Evolutionary conservation across 2,329 filamentous ascomycete genomes (phyloP), one percentile per base, ranked within the genome.

Genomic region (Fusarium chuoi): DNA sequence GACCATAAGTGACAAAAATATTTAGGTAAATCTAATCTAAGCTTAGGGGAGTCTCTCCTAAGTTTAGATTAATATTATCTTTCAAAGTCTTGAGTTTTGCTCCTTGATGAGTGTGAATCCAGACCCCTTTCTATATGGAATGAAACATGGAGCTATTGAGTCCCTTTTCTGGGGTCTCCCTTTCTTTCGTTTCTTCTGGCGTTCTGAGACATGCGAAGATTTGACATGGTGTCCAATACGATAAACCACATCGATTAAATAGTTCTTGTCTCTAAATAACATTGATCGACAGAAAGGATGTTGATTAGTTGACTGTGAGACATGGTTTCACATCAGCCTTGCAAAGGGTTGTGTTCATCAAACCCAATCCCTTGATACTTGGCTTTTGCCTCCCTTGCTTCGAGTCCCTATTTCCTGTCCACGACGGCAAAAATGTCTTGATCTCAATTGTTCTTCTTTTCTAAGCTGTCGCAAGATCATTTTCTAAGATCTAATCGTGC

Each of bases 251-350:
- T 18, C 35, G 10, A 55, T 28, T 30, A 18, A 30, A 41, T 55
- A 55, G 2, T n/a, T 41, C 6, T n/a, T 28, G 24, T 41, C 24
- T 55, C 26, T 55, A 55, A 14, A 55, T 55, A 18, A 35, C 24
- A n/a, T 41, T 41, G 24, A 55, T 55, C 20, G 26, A 28, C 26
- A 55, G 51, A 1, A 41, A 22, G 36, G 35, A 18, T 28, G 24
- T 39, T 55, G 35, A 55, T 55, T 55, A 28, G 35, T 41, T 30
- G 20, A 28, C 11, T 42, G 17, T 63, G 44, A 63, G 58, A 63
- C 62, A 63, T 36, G n/a, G 62, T 62, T 33, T 62, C 44, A 62
- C 30, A 13, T 63, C 36, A 62, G 42, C 61, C 62, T 62, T 36
- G n/a, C n/a, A 24, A 64, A 63, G 62, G 62, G 51, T 14, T 30